Percentiles rank a stretch among this genome's conserved stretches.
Evolutionary conservation across 2,329 filamentous ascomycete species (phyloP).

Genomic region (Hypoxylon sp.): DNA sequence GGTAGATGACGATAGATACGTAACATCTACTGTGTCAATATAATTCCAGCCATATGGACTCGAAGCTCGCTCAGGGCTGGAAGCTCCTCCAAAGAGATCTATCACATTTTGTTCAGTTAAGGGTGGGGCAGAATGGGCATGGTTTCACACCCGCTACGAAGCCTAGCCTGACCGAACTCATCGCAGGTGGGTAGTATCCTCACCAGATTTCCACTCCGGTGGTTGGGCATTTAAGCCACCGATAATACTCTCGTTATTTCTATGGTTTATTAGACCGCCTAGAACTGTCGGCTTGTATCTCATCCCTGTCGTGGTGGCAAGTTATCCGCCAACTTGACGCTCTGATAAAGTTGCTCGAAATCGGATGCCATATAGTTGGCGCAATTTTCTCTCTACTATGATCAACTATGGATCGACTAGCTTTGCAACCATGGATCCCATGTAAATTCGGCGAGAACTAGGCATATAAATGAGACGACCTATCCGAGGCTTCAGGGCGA

Average conservation of each 20-base stretch:
- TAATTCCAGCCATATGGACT: conserved; percentile 9
- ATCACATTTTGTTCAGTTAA: conserved; percentile 28
- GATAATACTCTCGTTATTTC: conserved; percentile 6
- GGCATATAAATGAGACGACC: conserved; percentile 10
- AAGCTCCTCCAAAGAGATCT: conserved; percentile 22
- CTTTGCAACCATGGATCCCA: conserved; percentile 19
- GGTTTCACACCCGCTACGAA: conserved; percentile 27
- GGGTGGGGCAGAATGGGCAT: conserved; percentile 33
- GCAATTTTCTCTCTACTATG: conserved; percentile 20
- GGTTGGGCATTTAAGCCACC: conserved; percentile 28
- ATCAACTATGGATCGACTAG: conserved; percentile 9
- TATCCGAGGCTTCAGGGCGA: conserved; percentile 24
- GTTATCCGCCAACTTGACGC: not conserved
- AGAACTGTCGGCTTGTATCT: not conserved
- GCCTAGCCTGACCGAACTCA: conserved; percentile 35
- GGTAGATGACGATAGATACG: not conserved
- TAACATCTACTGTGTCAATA: conserved; percentile 17
- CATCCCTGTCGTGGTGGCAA: not conserved
- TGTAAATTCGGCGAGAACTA: conserved; percentile 39
- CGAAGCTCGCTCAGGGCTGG: conserved; percentile 21
- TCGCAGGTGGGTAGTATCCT: conserved; percentile 35
- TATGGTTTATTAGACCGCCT: not conserved
- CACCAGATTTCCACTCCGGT: conserved; percentile 13
- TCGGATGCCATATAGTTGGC: conserved; percentile 16
- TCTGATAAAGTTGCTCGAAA: too few relatives aligned